Evolutionary conservation across 805 yeast species (phyloP).

Genomic region (Hanseniaspora osmophila): DNA sequence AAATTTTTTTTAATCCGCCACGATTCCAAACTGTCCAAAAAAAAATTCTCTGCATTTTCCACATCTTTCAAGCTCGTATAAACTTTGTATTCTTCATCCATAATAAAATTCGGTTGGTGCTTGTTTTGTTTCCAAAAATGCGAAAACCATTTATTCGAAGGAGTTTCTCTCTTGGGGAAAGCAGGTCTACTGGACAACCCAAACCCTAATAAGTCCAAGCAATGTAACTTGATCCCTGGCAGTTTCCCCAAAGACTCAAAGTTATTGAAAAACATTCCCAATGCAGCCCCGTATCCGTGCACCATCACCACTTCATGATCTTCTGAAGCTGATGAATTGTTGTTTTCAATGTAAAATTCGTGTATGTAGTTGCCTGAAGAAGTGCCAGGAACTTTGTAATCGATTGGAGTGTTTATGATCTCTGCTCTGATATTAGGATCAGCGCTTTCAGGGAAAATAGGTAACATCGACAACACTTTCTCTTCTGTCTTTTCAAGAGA

Average conservation of each 20-base stretch:
- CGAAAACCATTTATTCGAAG: conserved; percentile 46
- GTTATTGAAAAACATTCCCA: conserved; percentile 73
- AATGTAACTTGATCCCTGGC: conserved; percentile 63
- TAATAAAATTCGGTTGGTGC: conserved; percentile 35
- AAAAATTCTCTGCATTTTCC: conserved; percentile 21
- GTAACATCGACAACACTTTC: conserved; percentile 39
- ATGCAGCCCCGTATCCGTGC: conserved; percentile 93
- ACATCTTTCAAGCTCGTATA: conserved; percentile 17
- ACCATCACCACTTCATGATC: conserved; percentile 26
- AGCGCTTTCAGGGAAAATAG: conserved; percentile 44
- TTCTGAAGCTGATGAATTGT: conserved; percentile 11
- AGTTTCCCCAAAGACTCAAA: conserved; percentile 31
- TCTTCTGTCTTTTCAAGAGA: conserved; percentile 28
- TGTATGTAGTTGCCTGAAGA: conserved; percentile 34
- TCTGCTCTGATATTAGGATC: conserved; percentile 29
- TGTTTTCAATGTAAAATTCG: conserved; percentile 52
- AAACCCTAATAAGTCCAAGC: conserved; percentile 79
- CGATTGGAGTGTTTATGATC: conserved; percentile 42
- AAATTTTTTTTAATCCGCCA: conserved; percentile 40
- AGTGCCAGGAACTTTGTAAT: neutral
- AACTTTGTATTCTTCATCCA: conserved; percentile 5
- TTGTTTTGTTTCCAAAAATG: conserved; percentile 52
- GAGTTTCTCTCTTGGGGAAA: conserved; percentile 78
- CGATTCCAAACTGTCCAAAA: conserved; percentile 36
- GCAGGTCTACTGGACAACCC: conserved; percentile 78